Evolutionary conservation across 148 eudicot species (phyloP).

Genomic region (Beta vulgaris): DNA sequence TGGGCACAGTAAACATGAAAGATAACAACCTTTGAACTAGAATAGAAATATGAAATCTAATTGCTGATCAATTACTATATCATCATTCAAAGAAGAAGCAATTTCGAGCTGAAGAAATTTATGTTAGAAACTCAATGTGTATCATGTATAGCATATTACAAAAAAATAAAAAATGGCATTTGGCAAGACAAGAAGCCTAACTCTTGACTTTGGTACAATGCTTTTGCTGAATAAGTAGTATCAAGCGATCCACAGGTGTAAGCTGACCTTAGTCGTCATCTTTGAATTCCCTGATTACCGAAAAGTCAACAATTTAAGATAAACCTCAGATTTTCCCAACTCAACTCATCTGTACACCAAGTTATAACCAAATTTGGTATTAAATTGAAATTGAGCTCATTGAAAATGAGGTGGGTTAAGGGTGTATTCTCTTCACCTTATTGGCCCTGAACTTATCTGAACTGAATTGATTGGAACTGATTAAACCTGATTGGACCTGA

Average conservation of each 20-base stretch:
- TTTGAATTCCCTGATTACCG: conserved; percentile 79
- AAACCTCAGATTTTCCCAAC: no score
- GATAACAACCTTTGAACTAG: background rate
- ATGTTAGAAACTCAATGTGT: background rate
- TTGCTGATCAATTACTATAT: background rate
- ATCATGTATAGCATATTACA: conserved; percentile 4
- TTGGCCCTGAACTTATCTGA: no score
- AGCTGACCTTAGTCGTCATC: conserved; percentile 58
- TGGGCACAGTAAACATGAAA: no score
- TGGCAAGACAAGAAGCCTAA: conserved; percentile 4
- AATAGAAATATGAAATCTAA: background rate
- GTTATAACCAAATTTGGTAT: no score
- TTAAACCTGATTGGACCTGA: no score
- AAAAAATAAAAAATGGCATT: conserved; percentile 7
- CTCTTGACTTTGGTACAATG: background rate
- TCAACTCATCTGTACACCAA: no score
- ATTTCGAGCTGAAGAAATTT: background rate
- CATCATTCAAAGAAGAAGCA: background rate
- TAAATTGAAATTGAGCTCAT: no score
- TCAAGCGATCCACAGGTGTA: background rate
- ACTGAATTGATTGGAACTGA: no score
- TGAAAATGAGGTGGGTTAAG: no score
- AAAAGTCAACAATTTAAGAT: background rate
- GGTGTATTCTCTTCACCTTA: no score
- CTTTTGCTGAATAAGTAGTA: background rate